These are phyloP conservation scores for Xylariaceae sp. DNA, from an alignment of 2,329 filamentous ascomycete genomes.

Conservation along the genomic window DNA sequence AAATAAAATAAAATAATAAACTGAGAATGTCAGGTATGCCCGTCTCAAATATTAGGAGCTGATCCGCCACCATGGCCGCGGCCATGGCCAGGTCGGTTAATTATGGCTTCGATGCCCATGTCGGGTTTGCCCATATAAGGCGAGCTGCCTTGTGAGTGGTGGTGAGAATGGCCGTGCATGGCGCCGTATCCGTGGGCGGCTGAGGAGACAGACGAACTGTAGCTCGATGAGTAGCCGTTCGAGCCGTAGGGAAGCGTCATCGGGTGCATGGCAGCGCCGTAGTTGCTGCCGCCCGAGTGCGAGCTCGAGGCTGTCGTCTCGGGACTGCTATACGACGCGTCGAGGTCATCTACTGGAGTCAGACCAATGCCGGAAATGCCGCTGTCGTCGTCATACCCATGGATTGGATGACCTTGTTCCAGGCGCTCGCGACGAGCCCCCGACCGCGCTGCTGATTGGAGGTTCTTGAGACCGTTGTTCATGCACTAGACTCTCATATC, in stretches of 20 bases:
- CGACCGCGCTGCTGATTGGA: constrained; percentile 72
- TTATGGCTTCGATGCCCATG: constrained; percentile 66
- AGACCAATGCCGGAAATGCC: constrained; percentile 68
- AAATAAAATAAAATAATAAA: not conserved
- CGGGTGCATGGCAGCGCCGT: constrained; percentile 36
- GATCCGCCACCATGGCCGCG: constrained; percentile 17
- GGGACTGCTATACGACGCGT: constrained; percentile 62
- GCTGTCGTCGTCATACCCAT: constrained; percentile 71
- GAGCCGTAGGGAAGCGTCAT: constrained; percentile 19
- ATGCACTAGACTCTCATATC: constrained; percentile 65
- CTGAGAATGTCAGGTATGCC: constrained; percentile 1
- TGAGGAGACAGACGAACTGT: constrained; percentile 62
- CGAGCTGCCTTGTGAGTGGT: constrained; percentile 48
- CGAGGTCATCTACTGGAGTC: constrained; percentile 64
- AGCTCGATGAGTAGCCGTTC: constrained; percentile 47
- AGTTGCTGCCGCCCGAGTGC: constrained; percentile 43
- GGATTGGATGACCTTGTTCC: constrained; percentile 51
- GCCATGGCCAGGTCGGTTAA: constrained; percentile 53
- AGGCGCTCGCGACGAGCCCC: constrained; percentile 69
- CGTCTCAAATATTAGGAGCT: constrained; percentile 23
- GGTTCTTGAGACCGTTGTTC: constrained; percentile 81
- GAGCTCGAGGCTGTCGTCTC: constrained; percentile 54
- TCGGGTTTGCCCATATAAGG: constrained; percentile 59
- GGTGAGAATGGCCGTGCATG: constrained; percentile 40
- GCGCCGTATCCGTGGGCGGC: constrained; percentile 27